phyloP scores from a whole-genome alignment of 805 yeast genomes.

The Lachancea meyersii region DNA sequence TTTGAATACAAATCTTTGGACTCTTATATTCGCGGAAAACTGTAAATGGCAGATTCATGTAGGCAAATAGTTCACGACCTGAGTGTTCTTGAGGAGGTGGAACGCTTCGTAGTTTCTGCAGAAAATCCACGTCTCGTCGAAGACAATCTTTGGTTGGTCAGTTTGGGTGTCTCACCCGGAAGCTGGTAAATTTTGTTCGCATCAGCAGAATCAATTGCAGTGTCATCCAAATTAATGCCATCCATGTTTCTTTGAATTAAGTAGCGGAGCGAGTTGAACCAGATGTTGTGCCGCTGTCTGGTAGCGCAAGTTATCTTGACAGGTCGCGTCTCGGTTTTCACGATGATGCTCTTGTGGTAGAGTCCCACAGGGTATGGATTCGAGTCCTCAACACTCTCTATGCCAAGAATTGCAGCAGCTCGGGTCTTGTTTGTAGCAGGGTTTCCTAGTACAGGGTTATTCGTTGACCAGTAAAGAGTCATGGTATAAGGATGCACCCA shows the following conservation, averaged over 20 bases:
- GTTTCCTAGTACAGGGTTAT: constrained; percentile 69
- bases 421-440: constrained; percentile 62
- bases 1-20: no score
- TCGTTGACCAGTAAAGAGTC: constrained; percentile 82
- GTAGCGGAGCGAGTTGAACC: constrained; percentile 81
- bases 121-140: constrained; percentile 13
- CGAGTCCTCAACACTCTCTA: constrained; percentile 73
- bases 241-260: constrained; percentile 60
- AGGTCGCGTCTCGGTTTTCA: constrained; percentile 59
- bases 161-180: constrained; percentile 19
- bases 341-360: constrained; percentile 74
- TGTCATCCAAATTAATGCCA: constrained; percentile 46
- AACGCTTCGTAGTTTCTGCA: neutral
- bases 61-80: neutral
- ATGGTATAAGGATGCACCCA: constrained; percentile 95
- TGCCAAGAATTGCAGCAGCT: constrained; percentile 73
- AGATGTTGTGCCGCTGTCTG: constrained; percentile 79
- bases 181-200: constrained; percentile 28
- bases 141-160: constrained; percentile 16
- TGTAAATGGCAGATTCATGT: neutral
- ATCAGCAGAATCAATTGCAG: constrained; percentile 32
- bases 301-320: constrained; percentile 83
- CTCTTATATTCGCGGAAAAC: neutral
- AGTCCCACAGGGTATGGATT: constrained; percentile 88
- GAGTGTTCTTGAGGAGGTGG: constrained; percentile 2